Evolutionary conservation across 2,329 filamentous ascomycete species (phyloP), one percentile per base, ranked within the genome.

Genomic region (Thielaviopsis cerberus): DNA sequence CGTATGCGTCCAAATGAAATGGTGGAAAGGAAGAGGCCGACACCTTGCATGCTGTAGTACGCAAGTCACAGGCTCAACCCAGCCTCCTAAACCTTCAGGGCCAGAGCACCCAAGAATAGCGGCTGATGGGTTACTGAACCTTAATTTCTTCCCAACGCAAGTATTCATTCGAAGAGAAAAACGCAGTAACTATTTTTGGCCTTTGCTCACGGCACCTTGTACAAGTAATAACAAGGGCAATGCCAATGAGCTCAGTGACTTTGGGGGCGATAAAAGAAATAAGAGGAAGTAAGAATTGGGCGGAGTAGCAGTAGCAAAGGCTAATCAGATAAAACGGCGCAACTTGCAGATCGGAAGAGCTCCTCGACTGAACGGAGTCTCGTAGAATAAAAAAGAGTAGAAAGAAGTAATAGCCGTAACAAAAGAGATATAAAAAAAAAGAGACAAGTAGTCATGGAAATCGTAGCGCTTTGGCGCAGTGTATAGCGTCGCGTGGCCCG

Each of bases 371-470:
- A n/a, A 6, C 6, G 10, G 15, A n/a, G n/a, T 2, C 13, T 41
- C 34, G 34, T 41, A 10, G 34, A 41, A 41, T 41, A 41, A 41
- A 41, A 41, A 41, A 41, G 15, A n/a, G 34, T 41, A 41, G 34
- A 41, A 41, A 41, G n/a, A 2, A 41, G n/a, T n/a, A 41, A 41
- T n/a, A 41, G 34, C 34, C 34, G 34, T 41, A 41, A 41, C 34
- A 41, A 41, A 17, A 37, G 30, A 41, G 34, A 41, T 41, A 41
- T 25, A 53, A 45, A 58, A 26, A 48, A 58, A 27, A 45, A 55
- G 54, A 24, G n/a, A 27, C 37, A 56, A 48, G 27, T 26, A 56
- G 45, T 56, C 37, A 50, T 56, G 34, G 37, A 41, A 56, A 34
- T 56, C 54, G 50, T 56, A 48, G 54, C 51, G 51, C 27, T 53